phyloP scores from a whole-genome alignment of 2,329 filamentous ascomycete species.

The Aspergillus piperis region DNA sequence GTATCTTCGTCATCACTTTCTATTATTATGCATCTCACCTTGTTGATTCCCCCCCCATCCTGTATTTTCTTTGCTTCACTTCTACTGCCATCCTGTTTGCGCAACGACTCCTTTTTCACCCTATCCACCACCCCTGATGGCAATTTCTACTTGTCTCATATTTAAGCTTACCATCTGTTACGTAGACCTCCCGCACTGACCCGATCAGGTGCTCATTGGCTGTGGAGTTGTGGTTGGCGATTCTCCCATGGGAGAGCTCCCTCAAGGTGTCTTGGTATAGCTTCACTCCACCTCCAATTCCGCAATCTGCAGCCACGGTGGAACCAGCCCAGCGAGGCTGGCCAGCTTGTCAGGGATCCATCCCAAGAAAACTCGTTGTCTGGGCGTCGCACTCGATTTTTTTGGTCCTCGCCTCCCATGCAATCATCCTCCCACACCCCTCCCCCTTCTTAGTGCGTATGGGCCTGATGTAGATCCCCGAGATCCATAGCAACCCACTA shows the following conservation, averaged over 20 bases:
- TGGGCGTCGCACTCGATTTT: conserved; percentile 4
- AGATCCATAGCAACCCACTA: conserved; percentile 3
- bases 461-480: conserved; percentile 9
- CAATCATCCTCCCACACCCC: neutral
- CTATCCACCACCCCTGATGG: neutral
- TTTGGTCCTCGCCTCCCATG: neutral
- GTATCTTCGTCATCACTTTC: neutral
- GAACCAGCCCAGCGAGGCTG: conserved; percentile 1
- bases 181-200: neutral
- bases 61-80: neutral
- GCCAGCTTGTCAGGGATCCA: conserved; percentile 2
- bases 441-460: neutral
- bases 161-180: conserved; percentile 3
- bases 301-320: neutral
- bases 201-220: neutral
- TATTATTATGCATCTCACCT: neutral
- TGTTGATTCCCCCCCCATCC: neutral
- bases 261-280: neutral
- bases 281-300: neutral
- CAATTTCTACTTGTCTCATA: neutral
- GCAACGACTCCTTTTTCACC: neutral
- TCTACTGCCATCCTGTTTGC: neutral
- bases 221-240: neutral
- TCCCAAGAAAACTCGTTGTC: neutral
- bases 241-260: neutral